phyloP scores from a whole-genome alignment of 2,329 filamentous ascomycete genomes.

The Fusarium sp. region DNA sequence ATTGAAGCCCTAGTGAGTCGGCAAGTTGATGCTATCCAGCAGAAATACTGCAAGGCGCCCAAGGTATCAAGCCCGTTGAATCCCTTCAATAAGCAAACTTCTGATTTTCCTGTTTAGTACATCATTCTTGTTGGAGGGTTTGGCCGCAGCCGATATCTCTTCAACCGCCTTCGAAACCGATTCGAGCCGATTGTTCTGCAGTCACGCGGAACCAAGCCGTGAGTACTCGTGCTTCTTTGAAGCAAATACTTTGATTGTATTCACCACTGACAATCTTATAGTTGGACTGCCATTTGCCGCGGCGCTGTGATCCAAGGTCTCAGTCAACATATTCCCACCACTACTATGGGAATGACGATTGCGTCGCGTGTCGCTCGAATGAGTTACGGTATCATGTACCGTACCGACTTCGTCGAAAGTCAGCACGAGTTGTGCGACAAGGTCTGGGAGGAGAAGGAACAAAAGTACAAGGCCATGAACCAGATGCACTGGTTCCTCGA shows the following conservation, averaged over 20 bases:
- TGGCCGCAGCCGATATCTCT: constrained; percentile 51
- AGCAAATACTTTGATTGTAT: no score
- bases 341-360: constrained; percentile 20
- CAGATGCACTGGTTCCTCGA: constrained; percentile 51
- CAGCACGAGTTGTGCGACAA: constrained; percentile 33
- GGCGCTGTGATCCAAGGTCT: constrained; percentile 51
- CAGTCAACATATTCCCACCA: background rate
- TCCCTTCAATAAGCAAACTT: fast-evolving
- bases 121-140: constrained; percentile 57
- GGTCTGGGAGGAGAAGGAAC: background rate
- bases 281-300: constrained; percentile 54
- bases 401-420: fast-evolving
- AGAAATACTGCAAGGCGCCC: constrained; percentile 33
- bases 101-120: constrained; percentile 43
- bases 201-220: constrained; percentile 51
- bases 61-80: constrained; percentile 22
- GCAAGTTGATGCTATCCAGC: constrained; percentile 44
- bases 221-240: constrained; percentile 22
- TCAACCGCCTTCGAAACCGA: constrained; percentile 30
- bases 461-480: background rate
- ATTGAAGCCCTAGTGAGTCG: constrained; percentile 43
- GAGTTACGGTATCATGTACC: constrained; percentile 43
- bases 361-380: constrained; percentile 46
- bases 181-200: constrained; percentile 48
- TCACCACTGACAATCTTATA: background rate